Percentiles rank a stretch among this genome's conserved stretches.
phyloP scores from a whole-genome alignment of 1,139 yeast species.

The Geotrichum siamense region DNA sequence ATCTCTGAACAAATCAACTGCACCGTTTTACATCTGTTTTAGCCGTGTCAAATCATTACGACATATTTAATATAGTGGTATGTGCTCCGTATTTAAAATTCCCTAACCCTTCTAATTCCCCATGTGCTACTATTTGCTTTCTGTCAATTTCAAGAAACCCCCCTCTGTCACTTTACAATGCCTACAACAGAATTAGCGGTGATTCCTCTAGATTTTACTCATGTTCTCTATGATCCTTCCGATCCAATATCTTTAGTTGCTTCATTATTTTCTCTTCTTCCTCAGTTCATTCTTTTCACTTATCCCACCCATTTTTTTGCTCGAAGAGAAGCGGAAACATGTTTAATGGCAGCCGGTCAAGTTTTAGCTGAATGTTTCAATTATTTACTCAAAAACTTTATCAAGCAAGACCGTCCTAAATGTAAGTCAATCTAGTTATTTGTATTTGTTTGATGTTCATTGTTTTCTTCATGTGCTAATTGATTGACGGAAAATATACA shows the following conservation, averaged over 20 bases:
- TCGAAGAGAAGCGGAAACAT: slow-evolving; percentile 80
- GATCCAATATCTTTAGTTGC: slow-evolving; percentile 54
- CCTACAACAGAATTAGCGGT: background rate
- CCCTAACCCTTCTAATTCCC: background rate
- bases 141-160: no score
- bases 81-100: slow-evolving; percentile 1
- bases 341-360: slow-evolving; percentile 80
- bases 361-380: slow-evolving; percentile 68
- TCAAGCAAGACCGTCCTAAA: slow-evolving; percentile 73
- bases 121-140: no score
- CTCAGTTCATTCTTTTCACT: slow-evolving; percentile 70
- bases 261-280: slow-evolving; percentile 75
- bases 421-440: slow-evolving; percentile 36
- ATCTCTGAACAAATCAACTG: no score
- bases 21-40: no score
- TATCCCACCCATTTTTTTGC: slow-evolving; percentile 77
- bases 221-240: slow-evolving; percentile 66
- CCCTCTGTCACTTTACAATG: no score
- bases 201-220: slow-evolving; percentile 42
- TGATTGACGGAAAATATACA: slow-evolving; percentile 21
- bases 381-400: slow-evolving; percentile 53
- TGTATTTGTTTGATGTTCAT: background rate
- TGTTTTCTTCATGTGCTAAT: background rate
- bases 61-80: background rate
- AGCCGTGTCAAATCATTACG: no score